phyloP scores from a whole-genome alignment of 2,329 filamentous ascomycete species.

The Fusarium udum region DNA sequence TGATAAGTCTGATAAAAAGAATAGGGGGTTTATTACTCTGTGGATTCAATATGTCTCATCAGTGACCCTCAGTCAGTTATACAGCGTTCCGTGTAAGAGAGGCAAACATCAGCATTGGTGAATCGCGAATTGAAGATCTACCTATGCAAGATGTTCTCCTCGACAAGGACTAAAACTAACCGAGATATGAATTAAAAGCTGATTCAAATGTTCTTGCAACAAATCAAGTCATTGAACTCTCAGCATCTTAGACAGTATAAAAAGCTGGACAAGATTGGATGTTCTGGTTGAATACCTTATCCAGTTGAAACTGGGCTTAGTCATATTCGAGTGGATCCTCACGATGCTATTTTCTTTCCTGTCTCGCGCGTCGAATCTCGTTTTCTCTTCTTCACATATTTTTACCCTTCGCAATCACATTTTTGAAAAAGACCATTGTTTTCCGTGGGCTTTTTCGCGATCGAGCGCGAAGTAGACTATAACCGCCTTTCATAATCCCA shows the following conservation, averaged over 20 bases:
- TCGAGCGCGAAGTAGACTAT: slow-evolving; percentile 64
- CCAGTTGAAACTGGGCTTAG: slow-evolving; percentile 26
- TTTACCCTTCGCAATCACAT: slow-evolving; percentile 52
- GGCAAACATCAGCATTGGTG: not conserved
- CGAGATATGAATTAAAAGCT: no score
- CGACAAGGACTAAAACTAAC: no score
- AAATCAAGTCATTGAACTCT: not conserved
- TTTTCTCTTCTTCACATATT: slow-evolving; percentile 57
- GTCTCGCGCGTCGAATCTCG: slow-evolving; percentile 1
- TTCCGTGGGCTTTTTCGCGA: slow-evolving; percentile 57
- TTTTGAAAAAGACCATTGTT: slow-evolving; percentile 47
- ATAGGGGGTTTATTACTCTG: not conserved
- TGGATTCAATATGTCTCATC: no score
- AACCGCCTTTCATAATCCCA: slow-evolving; percentile 69
- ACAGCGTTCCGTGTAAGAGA: not conserved
- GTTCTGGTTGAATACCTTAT: not conserved
- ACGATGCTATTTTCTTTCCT: slow-evolving; percentile 9
- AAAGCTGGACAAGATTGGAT: not conserved
- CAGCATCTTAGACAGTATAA: not conserved
- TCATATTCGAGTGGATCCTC: slow-evolving; percentile 36
- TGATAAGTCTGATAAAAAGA: not conserved
- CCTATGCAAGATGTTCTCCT: not conserved
- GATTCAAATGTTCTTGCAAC: not conserved
- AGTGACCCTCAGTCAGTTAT: not conserved
- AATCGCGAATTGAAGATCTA: not conserved